These are phyloP conservation scores for Testicularia cyperi DNA, from an alignment of 1,284 basidiomycete species.

Conservation along the genomic window DNA sequence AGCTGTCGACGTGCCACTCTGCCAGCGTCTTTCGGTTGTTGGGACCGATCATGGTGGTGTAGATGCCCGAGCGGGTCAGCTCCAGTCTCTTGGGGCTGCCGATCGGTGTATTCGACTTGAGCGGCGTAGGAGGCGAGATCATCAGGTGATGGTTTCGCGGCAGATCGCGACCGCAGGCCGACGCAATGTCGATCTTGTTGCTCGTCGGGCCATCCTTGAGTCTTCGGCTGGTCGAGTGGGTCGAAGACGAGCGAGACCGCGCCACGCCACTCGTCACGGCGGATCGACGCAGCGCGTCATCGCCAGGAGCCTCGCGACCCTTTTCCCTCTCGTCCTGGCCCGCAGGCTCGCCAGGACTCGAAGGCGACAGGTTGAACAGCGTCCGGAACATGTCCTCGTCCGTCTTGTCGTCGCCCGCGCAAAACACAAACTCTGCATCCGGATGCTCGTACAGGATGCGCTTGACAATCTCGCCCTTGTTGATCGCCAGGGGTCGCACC, in stretches of 20 bases:
- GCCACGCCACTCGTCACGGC: no score
- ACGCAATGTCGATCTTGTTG: constrained; percentile 5
- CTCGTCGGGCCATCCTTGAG: not conserved
- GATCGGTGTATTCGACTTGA: constrained; percentile 18
- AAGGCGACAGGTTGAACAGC: constrained; percentile 38
- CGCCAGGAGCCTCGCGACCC: not conserved
- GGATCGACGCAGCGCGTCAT: no score
- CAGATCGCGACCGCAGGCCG: not conserved
- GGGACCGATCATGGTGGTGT: constrained; percentile 53
- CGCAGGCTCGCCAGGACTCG: constrained; percentile 13
- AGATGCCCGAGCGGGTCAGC: constrained; percentile 43
- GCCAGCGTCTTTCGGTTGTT: constrained; percentile 55
- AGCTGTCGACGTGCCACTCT: constrained; percentile 53
- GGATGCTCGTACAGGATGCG: constrained; percentile 86
- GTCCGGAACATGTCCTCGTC: constrained; percentile 60
- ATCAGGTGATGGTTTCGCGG: constrained; percentile 16
- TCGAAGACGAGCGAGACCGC: not conserved
- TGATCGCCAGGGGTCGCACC: constrained; percentile 88
- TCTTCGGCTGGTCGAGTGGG: no score
- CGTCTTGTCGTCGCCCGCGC: constrained; percentile 96
- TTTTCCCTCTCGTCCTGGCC: not conserved
- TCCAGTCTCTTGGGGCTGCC: constrained; percentile 41
- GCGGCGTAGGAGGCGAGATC: constrained; percentile 42
- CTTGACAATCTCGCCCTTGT: constrained; percentile 98
- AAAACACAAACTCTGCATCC: constrained; percentile 92